These are phyloP conservation scores for Verticillium nonalfalfae DNA, from an alignment of 2,329 filamentous ascomycete species.

Conservation along the genomic window DNA sequence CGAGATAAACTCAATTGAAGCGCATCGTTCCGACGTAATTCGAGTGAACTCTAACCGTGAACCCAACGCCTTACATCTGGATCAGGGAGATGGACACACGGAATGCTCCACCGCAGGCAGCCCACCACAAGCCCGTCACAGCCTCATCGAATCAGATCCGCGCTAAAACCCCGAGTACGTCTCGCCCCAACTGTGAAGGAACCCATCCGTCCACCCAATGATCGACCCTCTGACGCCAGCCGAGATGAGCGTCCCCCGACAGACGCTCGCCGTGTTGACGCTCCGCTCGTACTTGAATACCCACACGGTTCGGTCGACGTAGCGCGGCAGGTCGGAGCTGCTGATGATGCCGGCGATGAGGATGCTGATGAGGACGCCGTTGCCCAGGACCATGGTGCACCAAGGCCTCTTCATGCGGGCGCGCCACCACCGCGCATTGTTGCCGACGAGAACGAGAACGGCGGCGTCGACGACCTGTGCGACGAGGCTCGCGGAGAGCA, in stretches of 20 bases:
- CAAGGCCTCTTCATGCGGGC: conserved; percentile 9
- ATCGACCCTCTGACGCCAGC: conserved; percentile 2
- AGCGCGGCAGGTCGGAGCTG: conserved; percentile 2
- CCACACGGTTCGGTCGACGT: conserved; percentile 1
- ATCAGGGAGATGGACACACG: too few relatives aligned
- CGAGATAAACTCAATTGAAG: too few relatives aligned
- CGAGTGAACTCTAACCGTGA: background rate
- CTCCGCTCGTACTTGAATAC: conserved; percentile 8
- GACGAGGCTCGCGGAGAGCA: conserved; percentile 5
- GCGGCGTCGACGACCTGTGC: conserved; percentile 5
- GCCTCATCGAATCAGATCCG: background rate
- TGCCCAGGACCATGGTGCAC: conserved; percentile 10
- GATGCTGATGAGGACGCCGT: conserved; percentile 4
- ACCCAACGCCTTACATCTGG: too few relatives aligned
- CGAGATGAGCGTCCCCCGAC: background rate
- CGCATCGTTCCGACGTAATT: too few relatives aligned
- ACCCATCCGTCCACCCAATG: conserved; percentile 1
- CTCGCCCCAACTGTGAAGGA: conserved; percentile 1
- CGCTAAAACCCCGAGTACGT: background rate
- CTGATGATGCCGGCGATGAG: conserved; percentile 1
- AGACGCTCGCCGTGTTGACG: conserved; percentile 1
- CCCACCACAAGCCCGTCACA: too few relatives aligned
- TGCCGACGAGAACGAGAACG: conserved; percentile 5
- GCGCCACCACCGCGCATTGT: conserved; percentile 3
- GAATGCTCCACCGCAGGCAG: too few relatives aligned